These are phyloP conservation scores for Eudorina sp. DNA, from an alignment of 139 green algal genomes.

Conservation along the genomic window DNA sequence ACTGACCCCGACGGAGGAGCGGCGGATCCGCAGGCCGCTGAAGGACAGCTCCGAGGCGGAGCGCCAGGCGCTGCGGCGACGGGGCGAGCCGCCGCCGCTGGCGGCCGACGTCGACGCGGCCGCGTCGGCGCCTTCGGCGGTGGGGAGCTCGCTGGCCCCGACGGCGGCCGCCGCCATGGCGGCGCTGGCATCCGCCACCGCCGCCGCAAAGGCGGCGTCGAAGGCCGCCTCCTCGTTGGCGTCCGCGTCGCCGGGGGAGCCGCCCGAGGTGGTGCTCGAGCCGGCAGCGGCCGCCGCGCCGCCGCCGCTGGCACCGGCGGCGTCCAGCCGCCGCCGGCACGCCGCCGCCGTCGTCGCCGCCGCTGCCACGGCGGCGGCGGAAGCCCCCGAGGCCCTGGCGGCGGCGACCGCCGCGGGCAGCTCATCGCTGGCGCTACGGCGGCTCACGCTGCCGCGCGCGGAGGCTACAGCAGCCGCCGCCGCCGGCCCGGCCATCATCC, in stretches of 20 bases:
- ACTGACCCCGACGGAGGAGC: not conserved
- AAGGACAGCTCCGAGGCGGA: conserved; percentile 38
- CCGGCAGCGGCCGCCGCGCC: not conserved
- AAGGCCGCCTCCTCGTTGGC: no score
- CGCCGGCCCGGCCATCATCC: conserved; percentile 9
- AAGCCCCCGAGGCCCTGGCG: not conserved
- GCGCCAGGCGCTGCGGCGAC: conserved; percentile 5
- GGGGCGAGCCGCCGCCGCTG: not conserved
- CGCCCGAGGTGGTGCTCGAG: not conserved
- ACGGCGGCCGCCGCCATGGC: not conserved
- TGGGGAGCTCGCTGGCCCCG: not conserved
- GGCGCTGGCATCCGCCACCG: not conserved
- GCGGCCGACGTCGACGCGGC: not conserved
- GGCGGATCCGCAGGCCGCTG: not conserved
- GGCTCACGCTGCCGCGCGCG: not conserved
- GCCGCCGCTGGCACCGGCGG: not conserved
- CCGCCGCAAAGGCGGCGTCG: not conserved
- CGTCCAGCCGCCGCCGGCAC: not conserved
- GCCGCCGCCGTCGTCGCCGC: not conserved
- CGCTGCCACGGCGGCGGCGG: not conserved
- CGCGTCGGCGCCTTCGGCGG: not conserved
- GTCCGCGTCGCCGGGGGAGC: not conserved
- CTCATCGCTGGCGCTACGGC: not conserved
- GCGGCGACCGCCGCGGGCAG: not conserved
- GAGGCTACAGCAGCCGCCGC: not conserved